Conservation (phyloP, 1,139 yeast genomes). For the Taphrina deformans region DNA sequence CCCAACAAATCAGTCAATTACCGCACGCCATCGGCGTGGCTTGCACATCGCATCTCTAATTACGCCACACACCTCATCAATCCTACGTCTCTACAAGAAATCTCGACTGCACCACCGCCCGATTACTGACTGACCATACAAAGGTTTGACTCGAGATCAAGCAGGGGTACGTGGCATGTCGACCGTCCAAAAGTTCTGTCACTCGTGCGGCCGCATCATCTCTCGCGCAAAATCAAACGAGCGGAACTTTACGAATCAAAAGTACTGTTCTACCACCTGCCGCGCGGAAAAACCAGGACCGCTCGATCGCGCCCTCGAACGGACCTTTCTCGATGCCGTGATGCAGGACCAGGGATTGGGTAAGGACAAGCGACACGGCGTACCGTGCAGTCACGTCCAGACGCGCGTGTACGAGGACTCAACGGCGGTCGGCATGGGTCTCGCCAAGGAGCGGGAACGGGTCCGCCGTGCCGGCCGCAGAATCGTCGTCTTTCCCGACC, state of each 20-base stretch:
- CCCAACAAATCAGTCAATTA: no score
- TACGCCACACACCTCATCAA: background rate
- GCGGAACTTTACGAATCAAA: slow-evolving; percentile 2
- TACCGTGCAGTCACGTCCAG: slow-evolving; percentile 14
- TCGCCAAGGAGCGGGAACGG: slow-evolving; percentile 19
- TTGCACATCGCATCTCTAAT: slow-evolving; percentile 1
- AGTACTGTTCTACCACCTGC: slow-evolving; percentile 25
- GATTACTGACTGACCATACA: no score
- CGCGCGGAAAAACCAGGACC: slow-evolving; percentile 14
- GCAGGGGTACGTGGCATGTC: background rate
- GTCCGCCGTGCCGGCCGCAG: slow-evolving; percentile 21
- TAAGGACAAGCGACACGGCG: no score
- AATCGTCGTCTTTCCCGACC: slow-evolving; percentile 21
- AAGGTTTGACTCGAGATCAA: background rate
- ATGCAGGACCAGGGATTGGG: background rate
- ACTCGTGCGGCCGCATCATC: slow-evolving; percentile 24
- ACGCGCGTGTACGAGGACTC: background rate
- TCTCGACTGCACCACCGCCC: no score
- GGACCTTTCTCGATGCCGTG: background rate
- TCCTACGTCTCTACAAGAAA: no score
- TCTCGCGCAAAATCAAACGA: slow-evolving; percentile 3
- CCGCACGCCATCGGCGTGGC: background rate
- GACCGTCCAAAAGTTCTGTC: slow-evolving; percentile 12
- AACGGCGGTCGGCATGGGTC: background rate
- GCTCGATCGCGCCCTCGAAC: slow-evolving; percentile 10